Evolutionary conservation across 208 protist genomes (phyloP), one percentile per base, ranked within the genome.

Genomic region (Phytomonas sp.): DNA sequence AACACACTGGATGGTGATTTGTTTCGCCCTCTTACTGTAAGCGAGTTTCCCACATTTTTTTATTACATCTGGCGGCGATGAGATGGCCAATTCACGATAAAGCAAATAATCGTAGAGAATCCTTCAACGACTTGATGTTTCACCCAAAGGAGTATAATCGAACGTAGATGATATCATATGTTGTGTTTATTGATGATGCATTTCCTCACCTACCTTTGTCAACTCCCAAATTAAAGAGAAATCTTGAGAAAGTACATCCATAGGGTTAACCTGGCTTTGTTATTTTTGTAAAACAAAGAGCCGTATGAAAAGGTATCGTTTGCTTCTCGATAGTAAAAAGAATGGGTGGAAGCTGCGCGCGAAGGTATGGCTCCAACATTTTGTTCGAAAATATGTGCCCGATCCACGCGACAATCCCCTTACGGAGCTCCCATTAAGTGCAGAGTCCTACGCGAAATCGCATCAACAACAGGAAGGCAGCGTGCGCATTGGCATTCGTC

Each of bases 391-490:
- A 46, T 93, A 93, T 68, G 84, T 95, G 13, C 84, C 86, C 46
- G 89, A 95, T 43, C 89, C 89, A 2, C 84, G 89, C 62, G 82
- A 95, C 81, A 81, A 84, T 66, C 89, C 86, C 7, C 78, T 95
- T 23, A 93, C 86, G 36, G 87, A 95, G 71, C 59, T 87, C 23
- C 89, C 89, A 0, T 82, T 95, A 76, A 87, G 68, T 46, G 71
- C 73, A 0, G 85, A 93, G 66, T 70, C 81, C 13, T 95, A 92
- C 68, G 36, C 79, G 11, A 82, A 81, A 70, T 89, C 85, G 3
- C 71, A 81, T 15, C 76, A 91, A 64, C 76, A 83, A 59, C 84
- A 95, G 69, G 87, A 95, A 63, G 85, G 85, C 60, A 81, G 83
- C 63, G 85, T 93, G 43, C 80, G 84, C 65, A 84, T 92, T 53